These are phyloP conservation scores for Colletotrichum sp. DNA, from an alignment of 2,329 filamentous ascomycete species.

Conservation along the genomic window DNA sequence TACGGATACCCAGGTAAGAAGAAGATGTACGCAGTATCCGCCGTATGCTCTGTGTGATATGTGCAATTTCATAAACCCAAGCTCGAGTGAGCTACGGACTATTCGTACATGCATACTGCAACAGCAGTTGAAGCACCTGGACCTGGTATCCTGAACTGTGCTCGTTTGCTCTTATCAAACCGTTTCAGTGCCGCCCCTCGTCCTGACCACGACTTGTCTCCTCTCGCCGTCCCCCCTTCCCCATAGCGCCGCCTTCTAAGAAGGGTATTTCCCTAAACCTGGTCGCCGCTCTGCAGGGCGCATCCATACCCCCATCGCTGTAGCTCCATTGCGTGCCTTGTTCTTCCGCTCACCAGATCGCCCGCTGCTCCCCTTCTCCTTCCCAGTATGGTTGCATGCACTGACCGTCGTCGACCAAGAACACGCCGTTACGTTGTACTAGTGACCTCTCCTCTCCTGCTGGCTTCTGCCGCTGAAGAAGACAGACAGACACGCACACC, in stretches of 20 bases:
- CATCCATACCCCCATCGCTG: slow-evolving; percentile 25
- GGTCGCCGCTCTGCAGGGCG: slow-evolving; percentile 20
- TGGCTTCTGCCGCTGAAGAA: slow-evolving; percentile 33
- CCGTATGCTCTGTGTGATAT: neutral
- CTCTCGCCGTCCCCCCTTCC: slow-evolving; percentile 1
- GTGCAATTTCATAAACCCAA: slow-evolving; percentile 14
- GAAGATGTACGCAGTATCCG: neutral
- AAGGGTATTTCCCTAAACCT: slow-evolving; percentile 21
- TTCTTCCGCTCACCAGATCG: slow-evolving; percentile 37
- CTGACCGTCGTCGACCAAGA: slow-evolving; percentile 29
- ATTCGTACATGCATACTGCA: neutral
- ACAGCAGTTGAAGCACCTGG: neutral
- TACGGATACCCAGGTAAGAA: neutral
- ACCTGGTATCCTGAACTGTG: slow-evolving; percentile 5
- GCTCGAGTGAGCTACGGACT: neutral
- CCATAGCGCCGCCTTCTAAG: slow-evolving; percentile 24
- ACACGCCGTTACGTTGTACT: slow-evolving; percentile 13
- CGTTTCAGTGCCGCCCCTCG: slow-evolving; percentile 18
- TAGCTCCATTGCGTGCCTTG: slow-evolving; percentile 22
- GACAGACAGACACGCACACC: slow-evolving; percentile 3
- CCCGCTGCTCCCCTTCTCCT: slow-evolving; percentile 47
- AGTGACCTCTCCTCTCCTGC: neutral
- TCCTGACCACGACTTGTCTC: slow-evolving; percentile 15
- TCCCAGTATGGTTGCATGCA: slow-evolving; percentile 54
- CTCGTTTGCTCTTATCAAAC: slow-evolving; percentile 22